phyloP scores from a whole-genome alignment of 1,284 basidiomycete genomes.

The Amylostereum areolatum region DNA sequence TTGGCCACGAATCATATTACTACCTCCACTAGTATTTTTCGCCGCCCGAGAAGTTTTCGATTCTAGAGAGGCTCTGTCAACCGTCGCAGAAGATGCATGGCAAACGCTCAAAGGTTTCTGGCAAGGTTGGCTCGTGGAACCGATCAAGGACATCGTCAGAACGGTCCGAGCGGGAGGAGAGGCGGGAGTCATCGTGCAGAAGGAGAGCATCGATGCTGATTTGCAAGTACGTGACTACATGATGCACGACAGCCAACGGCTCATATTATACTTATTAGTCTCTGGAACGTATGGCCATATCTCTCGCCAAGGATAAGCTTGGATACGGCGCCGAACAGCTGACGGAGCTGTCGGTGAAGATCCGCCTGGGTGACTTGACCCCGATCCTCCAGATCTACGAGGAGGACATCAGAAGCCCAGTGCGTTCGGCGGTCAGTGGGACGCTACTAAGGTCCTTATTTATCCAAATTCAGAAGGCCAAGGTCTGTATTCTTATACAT shows the following conservation, averaged over 20 bases:
- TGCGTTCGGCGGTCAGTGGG: conserved; percentile 78
- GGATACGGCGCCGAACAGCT: conserved; percentile 60
- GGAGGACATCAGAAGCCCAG: conserved; percentile 82
- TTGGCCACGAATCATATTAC: conserved; percentile 65
- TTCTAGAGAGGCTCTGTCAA: conserved; percentile 43
- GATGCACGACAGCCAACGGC: background rate
- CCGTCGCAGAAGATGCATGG: conserved; percentile 54
- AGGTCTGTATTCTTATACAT: conserved; percentile 44
- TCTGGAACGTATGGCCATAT: conserved; percentile 88
- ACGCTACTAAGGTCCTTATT: conserved; percentile 83
- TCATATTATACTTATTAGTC: conserved; percentile 42
- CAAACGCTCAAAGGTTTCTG: conserved; percentile 78
- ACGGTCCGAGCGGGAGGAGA: conserved; percentile 79
- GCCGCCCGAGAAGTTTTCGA: conserved; percentile 40
- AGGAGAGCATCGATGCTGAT: conserved; percentile 77
- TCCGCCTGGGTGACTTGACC: conserved; percentile 83
- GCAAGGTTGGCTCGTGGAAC: conserved; percentile 83
- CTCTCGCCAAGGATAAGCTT: conserved; percentile 79
- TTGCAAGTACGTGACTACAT: conserved; percentile 49
- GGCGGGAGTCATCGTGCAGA: conserved; percentile 67
- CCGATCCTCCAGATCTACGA: conserved; percentile 88
- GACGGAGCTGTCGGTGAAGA: conserved; percentile 55
- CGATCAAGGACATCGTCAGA: conserved; percentile 75
- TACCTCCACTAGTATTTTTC: conserved; percentile 58
- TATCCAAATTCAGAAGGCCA: conserved; percentile 95